Percentiles rank a stretch among this genome's conserved stretches.
These are phyloP conservation scores for Ephemerocybe angulata DNA, from an alignment of 768 basidiomycete genomes.

Conservation along the genomic window DNA sequence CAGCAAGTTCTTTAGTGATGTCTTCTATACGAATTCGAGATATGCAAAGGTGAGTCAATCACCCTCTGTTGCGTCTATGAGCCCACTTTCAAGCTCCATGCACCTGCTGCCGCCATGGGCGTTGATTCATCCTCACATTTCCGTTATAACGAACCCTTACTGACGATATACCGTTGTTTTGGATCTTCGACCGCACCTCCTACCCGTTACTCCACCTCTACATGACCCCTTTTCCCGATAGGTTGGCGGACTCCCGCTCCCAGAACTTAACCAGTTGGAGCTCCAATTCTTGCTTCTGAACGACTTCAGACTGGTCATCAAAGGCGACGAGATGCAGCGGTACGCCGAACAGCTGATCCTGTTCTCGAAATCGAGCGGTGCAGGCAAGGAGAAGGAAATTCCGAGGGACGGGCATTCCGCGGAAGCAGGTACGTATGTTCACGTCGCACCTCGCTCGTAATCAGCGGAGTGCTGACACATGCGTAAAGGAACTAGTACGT, in stretches of 20 bases:
- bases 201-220: too few species aligned
- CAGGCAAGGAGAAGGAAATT: slow-evolving; percentile 17
- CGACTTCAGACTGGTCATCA: slow-evolving; percentile 88
- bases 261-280: slow-evolving; percentile 94
- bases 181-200: too few species aligned
- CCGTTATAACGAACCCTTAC: too few species aligned
- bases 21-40: slow-evolving; percentile 97
- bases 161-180: too few species aligned
- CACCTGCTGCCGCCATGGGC: too few species aligned
- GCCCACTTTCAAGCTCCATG: too few species aligned
- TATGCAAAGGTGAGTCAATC: slow-evolving; percentile 80
- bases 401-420: neutral
- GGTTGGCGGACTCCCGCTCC: slow-evolving; percentile 93
- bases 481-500: neutral
- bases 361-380: slow-evolving; percentile 43
- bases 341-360: slow-evolving; percentile 88
- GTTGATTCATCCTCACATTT: too few species aligned
- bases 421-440: slow-evolving; percentile 1
- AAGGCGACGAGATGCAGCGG: slow-evolving; percentile 86
- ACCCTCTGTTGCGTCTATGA: neutral
- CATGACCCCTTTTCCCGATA: slow-evolving; percentile 24
- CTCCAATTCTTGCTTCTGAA: slow-evolving; percentile 96
- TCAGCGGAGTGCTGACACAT: too few species aligned
- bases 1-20: slow-evolving; percentile 97
- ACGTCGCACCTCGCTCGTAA: neutral